Evolutionary conservation across 805 yeast species (phyloP).

Genomic region (Blastobotrys americana): DNA sequence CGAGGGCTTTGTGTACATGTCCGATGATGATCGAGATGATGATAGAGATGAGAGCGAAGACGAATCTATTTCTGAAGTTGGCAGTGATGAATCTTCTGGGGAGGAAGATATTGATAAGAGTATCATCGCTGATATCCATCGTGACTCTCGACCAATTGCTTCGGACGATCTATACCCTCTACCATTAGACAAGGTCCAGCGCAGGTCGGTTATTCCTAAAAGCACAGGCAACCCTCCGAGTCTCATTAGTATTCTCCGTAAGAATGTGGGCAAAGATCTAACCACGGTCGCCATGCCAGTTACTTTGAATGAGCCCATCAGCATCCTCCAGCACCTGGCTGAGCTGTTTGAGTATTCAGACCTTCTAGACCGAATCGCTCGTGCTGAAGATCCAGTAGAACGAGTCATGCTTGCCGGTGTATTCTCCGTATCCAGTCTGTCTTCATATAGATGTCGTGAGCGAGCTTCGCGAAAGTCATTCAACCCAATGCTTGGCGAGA

Average conservation of each 20-base stretch:
- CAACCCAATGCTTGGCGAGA: conserved; percentile 90
- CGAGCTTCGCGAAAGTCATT: conserved; percentile 85
- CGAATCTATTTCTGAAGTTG: conserved; percentile 5
- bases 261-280: conserved; percentile 88
- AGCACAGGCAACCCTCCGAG: conserved; percentile 73
- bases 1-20: conserved; percentile 20
- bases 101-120: conserved; percentile 12
- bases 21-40: conserved; percentile 16
- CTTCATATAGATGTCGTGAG: conserved; percentile 64
- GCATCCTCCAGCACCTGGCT: conserved; percentile 69
- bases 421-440: conserved; percentile 70
- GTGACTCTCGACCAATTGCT: not conserved
- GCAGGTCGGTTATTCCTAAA: conserved; percentile 51
- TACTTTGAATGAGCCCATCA: conserved; percentile 83
- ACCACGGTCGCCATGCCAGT: conserved; percentile 84
- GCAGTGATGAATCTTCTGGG: conserved; percentile 10
- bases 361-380: conserved; percentile 57
- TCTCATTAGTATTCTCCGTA: conserved; percentile 67
- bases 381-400: conserved; percentile 45
- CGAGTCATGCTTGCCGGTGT: conserved; percentile 63
- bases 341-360: conserved; percentile 74
- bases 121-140: not conserved
- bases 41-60: conserved; percentile 13
- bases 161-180: conserved; percentile 52
- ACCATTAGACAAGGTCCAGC: conserved; percentile 40